Base-by-base conservation (phyloP, 2,329 filamentous ascomycete genomes). In the Xylaria sp. region DNA sequence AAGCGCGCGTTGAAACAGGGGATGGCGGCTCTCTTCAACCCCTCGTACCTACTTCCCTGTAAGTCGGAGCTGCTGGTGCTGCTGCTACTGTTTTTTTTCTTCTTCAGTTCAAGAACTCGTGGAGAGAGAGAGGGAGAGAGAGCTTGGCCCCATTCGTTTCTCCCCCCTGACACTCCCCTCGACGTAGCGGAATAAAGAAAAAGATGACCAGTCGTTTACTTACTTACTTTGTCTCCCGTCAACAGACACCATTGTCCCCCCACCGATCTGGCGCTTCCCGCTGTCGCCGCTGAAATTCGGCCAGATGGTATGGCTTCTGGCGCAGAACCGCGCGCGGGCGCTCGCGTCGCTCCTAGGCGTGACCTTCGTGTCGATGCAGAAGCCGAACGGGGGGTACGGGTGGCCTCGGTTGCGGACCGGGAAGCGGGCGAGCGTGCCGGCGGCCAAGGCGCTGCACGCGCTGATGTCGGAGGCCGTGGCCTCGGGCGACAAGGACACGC, bases 381-480 rank as follows among this genome's bases (percentile, higher is more conserved):
- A 38, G 11, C 80, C 81, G 27, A 73, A 70, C 1, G 27, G 45
- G 63, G 76, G 82, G 70, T 76, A 82, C 59, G 77, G 77, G 36
- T 78, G 78, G 22, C 82, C 83, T 13, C 74, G 72, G n/a, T 83
- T 84, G 74, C 81, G 83, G 73, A 74, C 84, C 29, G 71, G 78
- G 29, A 81, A 80, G 15, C 71, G 77, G 25, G 74, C 77, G 59
- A 79, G 87, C 53, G 76, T 82, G 9, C 83, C 87, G 1, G 82
- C 83, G 0, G 90, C 89, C 36, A 84, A 86, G 72, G 83, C 81
- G 22, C 80, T 91, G 73, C 89, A 92, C 77, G 79, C 81, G 59
- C 79, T 86, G 70, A 86, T 92, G 82, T 87, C 88, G 72, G 82
- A 84, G 65, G 86, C 86, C 4, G 85, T 91, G 56, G 90, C 90